Percentiles rank a stretch among this genome's conserved stretches.
phyloP scores from a whole-genome alignment of 768 basidiomycete species.

The Lanmaoa pseudosensibilis region DNA sequence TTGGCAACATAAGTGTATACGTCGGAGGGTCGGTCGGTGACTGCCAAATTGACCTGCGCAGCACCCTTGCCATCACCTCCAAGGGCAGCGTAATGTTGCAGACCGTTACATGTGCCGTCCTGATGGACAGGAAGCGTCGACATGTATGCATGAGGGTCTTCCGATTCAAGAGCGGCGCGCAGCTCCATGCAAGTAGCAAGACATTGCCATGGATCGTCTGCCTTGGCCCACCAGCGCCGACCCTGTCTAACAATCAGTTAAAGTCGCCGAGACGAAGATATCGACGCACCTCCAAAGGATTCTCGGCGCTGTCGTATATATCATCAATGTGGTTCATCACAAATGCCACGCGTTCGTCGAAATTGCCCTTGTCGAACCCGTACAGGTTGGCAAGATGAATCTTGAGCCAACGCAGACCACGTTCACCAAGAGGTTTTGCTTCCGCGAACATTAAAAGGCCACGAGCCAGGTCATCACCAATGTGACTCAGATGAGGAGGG shows the following conservation, averaged over 20 bases:
- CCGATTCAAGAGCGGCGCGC: conserved; percentile 72
- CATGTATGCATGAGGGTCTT: conserved; percentile 53
- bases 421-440: conserved; percentile 72
- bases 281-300: conserved; percentile 67
- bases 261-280: background rate
- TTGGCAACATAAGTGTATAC: conserved; percentile 91
- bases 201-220: conserved; percentile 98
- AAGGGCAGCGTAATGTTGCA: conserved; percentile 98
- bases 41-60: conserved; percentile 85
- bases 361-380: conserved; percentile 92
- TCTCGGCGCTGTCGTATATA: conserved; percentile 77
- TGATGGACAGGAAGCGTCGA: conserved; percentile 91
- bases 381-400: conserved; percentile 92
- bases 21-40: conserved; percentile 85
- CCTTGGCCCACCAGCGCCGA: conserved; percentile 81
- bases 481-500: conserved; percentile 92
- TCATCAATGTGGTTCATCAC: conserved; percentile 70
- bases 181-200: conserved; percentile 92
- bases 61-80: conserved; percentile 92
- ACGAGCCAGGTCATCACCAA: conserved; percentile 91
- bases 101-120: conserved; percentile 97
- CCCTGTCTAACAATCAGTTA: conserved; percentile 45
- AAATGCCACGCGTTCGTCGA: conserved; percentile 87
- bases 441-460: conserved; percentile 85
- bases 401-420: conserved; percentile 91